A percentile compares a stretch with the other conserved stretches of the same genome.
These are phyloP conservation scores for Pharnaceum exiguum DNA, from an alignment of 148 eudicot species.

Conservation along the genomic window DNA sequence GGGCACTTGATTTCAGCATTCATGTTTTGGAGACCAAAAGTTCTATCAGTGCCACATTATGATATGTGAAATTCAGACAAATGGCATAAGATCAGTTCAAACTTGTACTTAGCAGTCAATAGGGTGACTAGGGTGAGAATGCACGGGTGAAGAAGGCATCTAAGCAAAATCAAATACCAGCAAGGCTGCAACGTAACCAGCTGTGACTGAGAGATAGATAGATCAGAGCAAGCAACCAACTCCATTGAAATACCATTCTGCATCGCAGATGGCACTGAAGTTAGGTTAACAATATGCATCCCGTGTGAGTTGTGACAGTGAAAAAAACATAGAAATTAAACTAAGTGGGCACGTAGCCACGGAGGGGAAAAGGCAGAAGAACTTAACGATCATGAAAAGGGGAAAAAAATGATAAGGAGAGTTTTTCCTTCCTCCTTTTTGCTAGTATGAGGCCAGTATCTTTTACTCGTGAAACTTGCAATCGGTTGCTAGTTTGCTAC, in stretches of 20 bases:
- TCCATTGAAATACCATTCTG: not conserved
- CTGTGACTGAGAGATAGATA: too few species aligned
- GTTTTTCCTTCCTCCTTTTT: not conserved
- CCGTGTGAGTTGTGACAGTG: too few species aligned
- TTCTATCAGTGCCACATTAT: too few species aligned
- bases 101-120: not conserved
- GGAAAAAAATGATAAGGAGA: not conserved
- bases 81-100: not conserved
- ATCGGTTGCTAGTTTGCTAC: not conserved
- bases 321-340: not conserved
- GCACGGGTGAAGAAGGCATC: not conserved
- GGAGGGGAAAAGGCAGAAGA: too few species aligned
- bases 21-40: too few species aligned
- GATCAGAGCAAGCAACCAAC: too few species aligned
- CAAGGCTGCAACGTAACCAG: not conserved
- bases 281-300: conserved; percentile 3
- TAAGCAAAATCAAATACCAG: not conserved
- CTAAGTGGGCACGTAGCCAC: too few species aligned
- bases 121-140: not conserved
- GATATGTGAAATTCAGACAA: too few species aligned
- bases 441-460: not conserved
- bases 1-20: too few species aligned
- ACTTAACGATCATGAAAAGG: too few species aligned
- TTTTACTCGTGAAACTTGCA: conserved; percentile 14
- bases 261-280: not conserved